Evolutionary conservation across 768 basidiomycete species (phyloP), one percentile per base, ranked within the genome.

Genomic region (Tephrocybe sp.): DNA sequence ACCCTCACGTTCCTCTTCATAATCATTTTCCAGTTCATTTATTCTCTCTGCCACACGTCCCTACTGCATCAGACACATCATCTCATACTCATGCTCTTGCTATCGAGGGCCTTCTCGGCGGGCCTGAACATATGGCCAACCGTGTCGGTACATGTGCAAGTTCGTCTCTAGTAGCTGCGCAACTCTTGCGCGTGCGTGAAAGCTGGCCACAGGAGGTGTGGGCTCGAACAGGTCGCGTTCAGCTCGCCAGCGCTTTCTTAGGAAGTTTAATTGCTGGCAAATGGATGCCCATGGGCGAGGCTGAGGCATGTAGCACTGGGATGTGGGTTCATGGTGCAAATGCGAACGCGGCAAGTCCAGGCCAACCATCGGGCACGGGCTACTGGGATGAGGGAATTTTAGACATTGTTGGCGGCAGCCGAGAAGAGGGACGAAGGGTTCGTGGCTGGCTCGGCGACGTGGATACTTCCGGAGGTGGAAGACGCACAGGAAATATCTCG

Each of bases 371-470:
- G 2, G 49, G 66, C n/a, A 72, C 73, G 38, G 77, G 81, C 0
- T 77, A 82, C 54, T 92, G 91, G 91, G 90, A 92, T 55, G 88
- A 90, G 46, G 79, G 73, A 5, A 80, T 89, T 13, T 69, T 92
- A 47, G 87, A 91, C 59, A 83, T 90, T 50, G 79, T 92, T 17
- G 87, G 85, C 34, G 88, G 90, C 0, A 83, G 80, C 52, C 68
- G 82, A 45, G 88, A 90, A 54, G 89, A 89, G 58, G 88, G 83
- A 2, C 70, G 83, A 57, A 71, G 83, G 39, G 83, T 92, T 39
- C 76, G 85, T 58, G 80, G 80, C 3, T 89, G 89, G 87, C 70
- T 93, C 5, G 91, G 90, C n/a, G 88, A 89, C 30, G 90, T 91
- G 9, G 87, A 90, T 59, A 62, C 76, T 31, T 79, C 80, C 10